A percentile compares a stretch with the other conserved stretches of the same genome.
Evolutionary conservation across 306 rosid genomes (phyloP).

Genomic region (Aeschynomene evenia): DNA sequence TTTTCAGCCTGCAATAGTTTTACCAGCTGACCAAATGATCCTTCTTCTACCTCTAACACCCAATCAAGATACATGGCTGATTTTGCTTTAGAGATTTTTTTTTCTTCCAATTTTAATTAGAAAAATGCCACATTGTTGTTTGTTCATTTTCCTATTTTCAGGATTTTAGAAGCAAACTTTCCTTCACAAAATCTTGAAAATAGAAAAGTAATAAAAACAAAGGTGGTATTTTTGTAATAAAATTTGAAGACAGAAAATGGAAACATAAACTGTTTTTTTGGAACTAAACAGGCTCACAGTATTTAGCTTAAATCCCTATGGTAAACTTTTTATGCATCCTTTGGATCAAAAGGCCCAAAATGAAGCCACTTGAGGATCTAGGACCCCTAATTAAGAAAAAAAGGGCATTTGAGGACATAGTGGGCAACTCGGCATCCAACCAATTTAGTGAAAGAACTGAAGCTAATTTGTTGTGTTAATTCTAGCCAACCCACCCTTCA

Average conservation of each 20-base stretch:
- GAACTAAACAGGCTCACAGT: neutral
- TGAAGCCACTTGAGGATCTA: slow-evolving; percentile 4
- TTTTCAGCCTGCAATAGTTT: neutral
- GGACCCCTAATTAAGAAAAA: neutral
- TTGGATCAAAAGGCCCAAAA: neutral
- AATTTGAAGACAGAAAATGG: no score
- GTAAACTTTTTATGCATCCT: neutral
- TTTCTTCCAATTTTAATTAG: no score
- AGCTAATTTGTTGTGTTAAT: slow-evolving; percentile 2
- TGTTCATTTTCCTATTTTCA: no score
- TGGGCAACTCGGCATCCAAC: neutral
- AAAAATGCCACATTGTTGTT: no score
- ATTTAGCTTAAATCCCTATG: neutral
- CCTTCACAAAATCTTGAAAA: no score
- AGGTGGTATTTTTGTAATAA: no score
- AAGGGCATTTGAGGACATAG: neutral
- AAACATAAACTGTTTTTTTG: no score
- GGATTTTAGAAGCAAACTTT: no score
- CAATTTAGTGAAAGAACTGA: slow-evolving; percentile 2
- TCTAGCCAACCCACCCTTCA: neutral
- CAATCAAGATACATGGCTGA: neutral
- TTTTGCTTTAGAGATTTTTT: no score
- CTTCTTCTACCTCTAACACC: neutral
- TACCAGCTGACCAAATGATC: neutral
- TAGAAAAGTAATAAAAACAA: no score